Conservation (phyloP, 2,329 filamentous ascomycete species). For the Lanzia echinophila region DNA sequence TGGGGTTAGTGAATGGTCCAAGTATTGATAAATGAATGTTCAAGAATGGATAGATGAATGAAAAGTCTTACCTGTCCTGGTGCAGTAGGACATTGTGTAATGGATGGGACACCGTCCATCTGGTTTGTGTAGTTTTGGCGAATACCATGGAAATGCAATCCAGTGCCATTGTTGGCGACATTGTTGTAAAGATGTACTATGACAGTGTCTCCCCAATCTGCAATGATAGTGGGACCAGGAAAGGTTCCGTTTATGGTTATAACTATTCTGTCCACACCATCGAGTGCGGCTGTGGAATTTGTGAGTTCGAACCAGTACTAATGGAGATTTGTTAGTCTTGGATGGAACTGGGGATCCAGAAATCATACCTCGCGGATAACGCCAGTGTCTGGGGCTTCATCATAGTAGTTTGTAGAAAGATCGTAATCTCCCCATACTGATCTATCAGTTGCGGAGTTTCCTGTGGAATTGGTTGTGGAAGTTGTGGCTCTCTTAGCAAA, state of each 20-base stretch:
- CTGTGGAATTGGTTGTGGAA: too few species aligned
- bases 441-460: slow-evolving; percentile 11
- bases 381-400: slow-evolving; percentile 32
- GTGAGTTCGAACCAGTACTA: slow-evolving; percentile 15
- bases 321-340: background rate
- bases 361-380: slow-evolving; percentile 37
- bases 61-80: slow-evolving; percentile 1
- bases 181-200: background rate
- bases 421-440: slow-evolving; percentile 40
- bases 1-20: background rate
- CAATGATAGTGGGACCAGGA: slow-evolving; percentile 27
- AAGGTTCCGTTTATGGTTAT: slow-evolving; percentile 28
- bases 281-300: slow-evolving; percentile 19
- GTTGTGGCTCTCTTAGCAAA: background rate
- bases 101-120: slow-evolving; percentile 37
- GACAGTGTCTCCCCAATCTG: slow-evolving; percentile 35
- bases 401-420: slow-evolving; percentile 35
- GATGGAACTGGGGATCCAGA: background rate
- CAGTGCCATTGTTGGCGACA: slow-evolving; percentile 30
- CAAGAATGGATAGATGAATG: background rate
- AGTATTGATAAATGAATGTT: background rate
- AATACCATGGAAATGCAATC: slow-evolving; percentile 42
- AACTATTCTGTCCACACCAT: slow-evolving; percentile 23
- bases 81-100: slow-evolving; percentile 59
- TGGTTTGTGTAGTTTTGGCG: slow-evolving; percentile 35